phyloP scores from a whole-genome alignment of 2,329 filamentous ascomycete genomes.

The Kalmusia sp. region DNA sequence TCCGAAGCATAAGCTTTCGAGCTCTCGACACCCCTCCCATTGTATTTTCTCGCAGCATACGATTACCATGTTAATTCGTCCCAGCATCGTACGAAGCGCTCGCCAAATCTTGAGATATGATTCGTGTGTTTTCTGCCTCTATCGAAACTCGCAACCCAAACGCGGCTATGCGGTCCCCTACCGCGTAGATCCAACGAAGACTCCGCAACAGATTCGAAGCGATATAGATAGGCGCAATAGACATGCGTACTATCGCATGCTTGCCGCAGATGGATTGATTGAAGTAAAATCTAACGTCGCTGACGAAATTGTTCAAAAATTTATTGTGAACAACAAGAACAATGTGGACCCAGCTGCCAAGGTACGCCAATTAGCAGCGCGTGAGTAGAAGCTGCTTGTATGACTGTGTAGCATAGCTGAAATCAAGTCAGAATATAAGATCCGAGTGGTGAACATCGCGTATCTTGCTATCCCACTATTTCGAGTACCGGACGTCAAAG shows the following conservation, averaged over 20 bases:
- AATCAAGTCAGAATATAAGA: constrained; percentile 32
- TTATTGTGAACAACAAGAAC: constrained; percentile 23
- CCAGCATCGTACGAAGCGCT: constrained; percentile 16
- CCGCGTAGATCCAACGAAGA: constrained; percentile 1
- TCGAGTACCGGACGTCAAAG: constrained; percentile 31
- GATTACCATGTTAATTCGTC: constrained; percentile 27
- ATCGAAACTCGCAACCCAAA: constrained; percentile 9
- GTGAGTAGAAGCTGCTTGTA: constrained; percentile 19
- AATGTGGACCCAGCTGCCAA: constrained; percentile 26
- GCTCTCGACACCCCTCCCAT: background rate
- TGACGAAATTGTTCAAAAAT: constrained; percentile 34
- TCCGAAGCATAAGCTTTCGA: constrained; percentile 13
- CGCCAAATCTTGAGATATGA: constrained; percentile 15
- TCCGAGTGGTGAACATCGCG: constrained; percentile 30
- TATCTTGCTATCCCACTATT: constrained; percentile 33
- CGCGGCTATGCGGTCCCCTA: constrained; percentile 14
- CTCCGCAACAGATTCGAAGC: constrained; percentile 20
- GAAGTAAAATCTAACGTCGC: constrained; percentile 22
- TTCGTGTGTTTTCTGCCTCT: constrained; percentile 28
- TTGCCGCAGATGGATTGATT: constrained; percentile 23
- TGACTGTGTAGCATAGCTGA: background rate
- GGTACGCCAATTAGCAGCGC: constrained; percentile 25
- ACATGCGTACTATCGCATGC: constrained; percentile 26
- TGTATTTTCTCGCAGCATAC: background rate
- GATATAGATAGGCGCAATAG: constrained; percentile 31